Percentiles rank a stretch among this genome's conserved stretches.
These are phyloP conservation scores for Colletotrichum tanaceti DNA, from an alignment of 2,329 filamentous ascomycete genomes.

Conservation along the genomic window DNA sequence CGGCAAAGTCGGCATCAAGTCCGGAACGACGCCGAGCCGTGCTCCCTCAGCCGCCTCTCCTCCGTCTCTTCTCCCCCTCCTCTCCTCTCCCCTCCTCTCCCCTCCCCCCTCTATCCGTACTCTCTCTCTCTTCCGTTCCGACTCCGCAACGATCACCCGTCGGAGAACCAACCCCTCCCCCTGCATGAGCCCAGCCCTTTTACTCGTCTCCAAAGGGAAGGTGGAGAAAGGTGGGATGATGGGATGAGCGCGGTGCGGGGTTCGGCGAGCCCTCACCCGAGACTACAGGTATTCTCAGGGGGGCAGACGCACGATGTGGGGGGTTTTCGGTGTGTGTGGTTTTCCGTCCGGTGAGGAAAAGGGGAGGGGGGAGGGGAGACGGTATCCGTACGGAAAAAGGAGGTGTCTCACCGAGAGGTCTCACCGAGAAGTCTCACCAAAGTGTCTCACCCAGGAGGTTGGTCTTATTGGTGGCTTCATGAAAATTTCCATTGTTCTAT, in stretches of 20 bases:
- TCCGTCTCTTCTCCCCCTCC: too few species aligned
- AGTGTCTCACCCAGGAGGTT: too few species aligned
- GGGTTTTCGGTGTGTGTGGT: background rate
- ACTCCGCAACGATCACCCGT: slow-evolving; percentile 20
- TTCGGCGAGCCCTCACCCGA: slow-evolving; percentile 33
- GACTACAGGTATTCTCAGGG: background rate
- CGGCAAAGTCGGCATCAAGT: slow-evolving; percentile 26
- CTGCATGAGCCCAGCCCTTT: background rate
- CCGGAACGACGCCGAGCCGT: slow-evolving; percentile 33
- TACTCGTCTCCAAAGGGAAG: slow-evolving; percentile 15
- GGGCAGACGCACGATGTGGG: background rate
- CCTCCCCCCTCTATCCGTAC: too few species aligned
- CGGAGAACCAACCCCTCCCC: slow-evolving; percentile 6
- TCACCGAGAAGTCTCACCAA: too few species aligned
- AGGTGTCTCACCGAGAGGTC: background rate
- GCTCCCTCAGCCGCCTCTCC: slow-evolving; percentile 1
- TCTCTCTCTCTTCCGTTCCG: slow-evolving; percentile 18
- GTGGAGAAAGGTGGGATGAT: slow-evolving; percentile 18
- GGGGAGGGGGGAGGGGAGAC: too few species aligned
- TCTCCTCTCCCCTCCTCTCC: too few species aligned
- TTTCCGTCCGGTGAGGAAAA: slow-evolving; percentile 36
- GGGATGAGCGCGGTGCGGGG: slow-evolving; percentile 20
- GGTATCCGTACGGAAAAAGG: slow-evolving; percentile 37
- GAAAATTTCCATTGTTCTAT: slow-evolving; percentile 5
- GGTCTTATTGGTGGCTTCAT: slow-evolving; percentile 2